Base-by-base conservation (phyloP, 2,329 filamentous ascomycete genomes). In the Colletotrichum sp. region DNA sequence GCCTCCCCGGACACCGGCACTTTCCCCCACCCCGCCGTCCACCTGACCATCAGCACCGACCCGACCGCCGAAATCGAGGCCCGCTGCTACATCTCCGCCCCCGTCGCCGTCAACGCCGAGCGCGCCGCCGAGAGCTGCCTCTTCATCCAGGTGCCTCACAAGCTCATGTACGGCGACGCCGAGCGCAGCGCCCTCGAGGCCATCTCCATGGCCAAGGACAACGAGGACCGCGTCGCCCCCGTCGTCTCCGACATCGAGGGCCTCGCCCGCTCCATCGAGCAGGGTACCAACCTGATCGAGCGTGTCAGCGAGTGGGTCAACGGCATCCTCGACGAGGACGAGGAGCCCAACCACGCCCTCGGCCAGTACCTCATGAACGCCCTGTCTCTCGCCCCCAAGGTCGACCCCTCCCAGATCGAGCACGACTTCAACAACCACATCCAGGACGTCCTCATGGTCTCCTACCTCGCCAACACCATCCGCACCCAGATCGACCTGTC, bases 361-460 rank as follows among this genome's bases (percentile, higher is more conserved):
- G 97, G 96, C 79, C 98, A 99, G 87, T 98, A 96, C 87, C 90
- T 99, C 80, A 95, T 99, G 90, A 98, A 98, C 85, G 94, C 96
- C 52, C 92, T 99, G 78, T 96, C 95, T 63, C 89, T 99, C 78
- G 95, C 96, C 72, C 97, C 97, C 82, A 99, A 99, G 91, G 97
- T 99, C 77, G 95, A 98, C 82, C 89, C 94, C 48, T 91, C 93
- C 77, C 94, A 98, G 84, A 96, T 99, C 83, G 97, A 99, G 90
- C 92, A 94, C 84, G 96, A 99, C 89, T 99, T 99, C 92, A 99
- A 99, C 92, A 98, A 98, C 90, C 97, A 99, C 89, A 96, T 99
- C 86, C 97, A 99, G 89, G 97, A 99, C 85, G 96, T 99, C 77
- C 93, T 99, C 79, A 96, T 99, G 86, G 96, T 99, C 81, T 98